Evolutionary conservation across 257 asterid genomes (phyloP), one percentile per base, ranked within the genome.

Genomic region (Verbena officinalis): DNA sequence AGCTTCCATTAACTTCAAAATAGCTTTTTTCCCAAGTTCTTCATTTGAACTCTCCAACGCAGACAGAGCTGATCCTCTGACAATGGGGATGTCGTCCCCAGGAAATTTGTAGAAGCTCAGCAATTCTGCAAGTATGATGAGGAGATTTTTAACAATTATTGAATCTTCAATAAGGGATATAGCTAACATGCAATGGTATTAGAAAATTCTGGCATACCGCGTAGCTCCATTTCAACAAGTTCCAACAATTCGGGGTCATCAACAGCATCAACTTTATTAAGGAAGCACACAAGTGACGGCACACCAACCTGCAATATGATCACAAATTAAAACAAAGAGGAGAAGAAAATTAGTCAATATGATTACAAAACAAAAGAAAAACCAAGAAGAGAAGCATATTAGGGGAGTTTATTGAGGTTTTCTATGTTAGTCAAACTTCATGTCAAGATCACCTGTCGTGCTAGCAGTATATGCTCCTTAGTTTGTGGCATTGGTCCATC

Each of bases 401-500:
- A 58, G 52, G 10, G 55, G 54, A 38, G 20, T 34, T 48, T 44
- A 30, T 5, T 3, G 16, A 53, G 56, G 21, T 11, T 43, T 68
- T 53, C n/a, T 50, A 48, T 7, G 20, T 12, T 27, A 68, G 34
- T 45, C 49, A 38, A 59, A 49, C 17, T 53, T 70, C 69, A 77
- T 21, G 67, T 67, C 49, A 49, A 57, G 71, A 53, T 43, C 58
- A 90, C 97, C 96, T 94, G 99, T 73, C 99, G 98, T 27, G 97
- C 99, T 12, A 94, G 95, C 51, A 94, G 74, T 69, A 94, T 90
- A 65, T 94, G 99, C 62, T 93, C 99, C 82, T 90, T 94, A 17
- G 99, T 94, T 74, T 94, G 99, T 6, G 99, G 99, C 99, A 94
- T 94, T 30, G 99, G 99, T 55, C 99, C 99, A 54, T 94, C 99